Evolutionary conservation across 257 asterid species (phyloP), one percentile per base, ranked within the genome.

Genomic region (Lycium barbarum): DNA sequence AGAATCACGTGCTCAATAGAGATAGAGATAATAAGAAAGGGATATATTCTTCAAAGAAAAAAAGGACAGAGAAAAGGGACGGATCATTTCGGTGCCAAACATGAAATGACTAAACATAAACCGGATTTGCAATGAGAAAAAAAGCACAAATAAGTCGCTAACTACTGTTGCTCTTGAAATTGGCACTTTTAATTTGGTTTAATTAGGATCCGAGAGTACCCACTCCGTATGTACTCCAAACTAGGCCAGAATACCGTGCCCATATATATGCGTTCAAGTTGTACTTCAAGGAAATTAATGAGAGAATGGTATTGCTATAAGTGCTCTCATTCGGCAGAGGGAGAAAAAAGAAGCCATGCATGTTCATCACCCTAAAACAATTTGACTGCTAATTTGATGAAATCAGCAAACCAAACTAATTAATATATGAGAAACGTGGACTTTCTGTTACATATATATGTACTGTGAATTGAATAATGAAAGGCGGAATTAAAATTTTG

Each of bases 41-140:
- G 33, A 59, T 3, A 11, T 12, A 49, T 49, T 12, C 45, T 76
- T 76, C 38, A 70, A 43, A 47, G 5, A 13, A 73, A 74, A 26
- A 65, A 74, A 22, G 58, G 20, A 22, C 2, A 6, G 12, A 49
- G 22, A 49, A 49, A 73, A 70, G n/a, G 22, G 54, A 70, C 12
- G 15, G 12, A 33, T n/a, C 10, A 76, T 51, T 47, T 80, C 81
- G 84, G 86, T 78, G 80, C 84, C 87, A 26, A 59, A 80, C 71
- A 76, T 45, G 83, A 81, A 80, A 70, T 57, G 87, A 80, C 63
- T 85, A 9, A 54, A 59, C 58, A 40, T 59, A 36, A 33, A 78
- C 43, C 43, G n/a, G 45, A 47, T 14, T 78, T 78, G 65, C 62
- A 33, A 78, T 78, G 82, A 78, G 45, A 26, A 78, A 67, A 14